These are phyloP conservation scores for Penicillium cosmopolitanum DNA, from an alignment of 495 filamentous ascomycete genomes.

Conservation along the genomic window DNA sequence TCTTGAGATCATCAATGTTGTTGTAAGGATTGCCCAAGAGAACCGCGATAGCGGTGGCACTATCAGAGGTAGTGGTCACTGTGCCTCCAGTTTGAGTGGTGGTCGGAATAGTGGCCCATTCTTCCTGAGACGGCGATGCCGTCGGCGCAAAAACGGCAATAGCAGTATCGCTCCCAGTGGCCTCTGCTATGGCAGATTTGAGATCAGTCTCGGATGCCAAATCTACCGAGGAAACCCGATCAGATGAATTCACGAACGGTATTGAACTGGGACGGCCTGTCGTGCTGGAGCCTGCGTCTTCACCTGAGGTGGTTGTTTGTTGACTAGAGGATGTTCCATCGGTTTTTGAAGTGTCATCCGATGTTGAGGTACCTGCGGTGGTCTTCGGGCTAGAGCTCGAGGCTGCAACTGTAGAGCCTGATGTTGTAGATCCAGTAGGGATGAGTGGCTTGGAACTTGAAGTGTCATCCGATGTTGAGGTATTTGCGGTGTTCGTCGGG, in stretches of 20 bases:
- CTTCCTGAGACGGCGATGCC: not conserved
- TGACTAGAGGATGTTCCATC: not conserved
- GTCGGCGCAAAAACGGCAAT: not conserved
- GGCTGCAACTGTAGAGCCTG: not conserved
- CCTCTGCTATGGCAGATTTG: not conserved
- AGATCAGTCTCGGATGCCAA: not conserved
- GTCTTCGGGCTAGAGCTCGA: not conserved
- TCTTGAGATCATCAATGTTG: slow-evolving; percentile 3
- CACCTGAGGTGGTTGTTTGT: not conserved
- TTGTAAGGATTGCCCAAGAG: slow-evolving; percentile 1
- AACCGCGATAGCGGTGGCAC: not conserved
- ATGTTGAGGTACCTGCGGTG: not conserved
- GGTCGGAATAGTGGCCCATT: slow-evolving; percentile 2
- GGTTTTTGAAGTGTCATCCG: not conserved
- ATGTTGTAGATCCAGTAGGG: too few relatives aligned
- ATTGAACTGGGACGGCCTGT: not conserved
- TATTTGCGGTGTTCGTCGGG: not conserved
- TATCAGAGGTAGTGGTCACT: not conserved
- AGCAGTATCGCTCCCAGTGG: slow-evolving; percentile 2
- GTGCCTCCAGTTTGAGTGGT: not conserved
- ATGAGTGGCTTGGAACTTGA: too few relatives aligned
- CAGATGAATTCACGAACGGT: not conserved
- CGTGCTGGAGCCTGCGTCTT: not conserved
- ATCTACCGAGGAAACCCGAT: not conserved
- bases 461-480: not conserved